A percentile compares a stretch with the other conserved stretches of the same genome.
phyloP scores from a whole-genome alignment of 2,329 filamentous ascomycete genomes.

The Drechmeria coniospora region DNA sequence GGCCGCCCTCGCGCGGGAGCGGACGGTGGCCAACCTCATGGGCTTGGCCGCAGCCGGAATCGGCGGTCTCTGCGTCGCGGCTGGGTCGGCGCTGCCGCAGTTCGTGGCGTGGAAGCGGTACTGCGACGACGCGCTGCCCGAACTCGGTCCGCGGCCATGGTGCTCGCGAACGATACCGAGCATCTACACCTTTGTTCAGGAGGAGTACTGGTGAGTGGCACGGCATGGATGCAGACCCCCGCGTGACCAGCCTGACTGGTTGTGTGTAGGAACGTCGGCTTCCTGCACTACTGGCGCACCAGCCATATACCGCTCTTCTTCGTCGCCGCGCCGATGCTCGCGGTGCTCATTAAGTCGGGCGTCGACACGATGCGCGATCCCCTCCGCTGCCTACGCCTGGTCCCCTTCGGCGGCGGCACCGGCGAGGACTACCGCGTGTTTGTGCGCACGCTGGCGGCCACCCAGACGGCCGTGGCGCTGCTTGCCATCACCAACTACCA shows the following conservation, averaged over 20 bases:
- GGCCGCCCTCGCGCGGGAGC: constrained; percentile 9
- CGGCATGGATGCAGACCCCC: neutral
- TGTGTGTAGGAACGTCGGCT: constrained; percentile 75
- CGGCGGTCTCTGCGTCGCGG: constrained; percentile 51
- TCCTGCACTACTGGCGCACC: constrained; percentile 79
- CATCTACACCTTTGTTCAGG: constrained; percentile 83
- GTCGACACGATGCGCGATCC: constrained; percentile 18
- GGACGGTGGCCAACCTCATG: constrained; percentile 24
- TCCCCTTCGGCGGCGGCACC: constrained; percentile 2
- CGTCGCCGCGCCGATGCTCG: constrained; percentile 64
- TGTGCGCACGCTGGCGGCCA: constrained; percentile 46
- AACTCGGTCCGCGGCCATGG: constrained; percentile 46
- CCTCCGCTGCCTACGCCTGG: constrained; percentile 2
- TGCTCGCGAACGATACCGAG: constrained; percentile 60
- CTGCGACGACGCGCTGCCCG: constrained; percentile 28
- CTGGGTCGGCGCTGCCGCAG: constrained; percentile 60
- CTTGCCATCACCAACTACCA: constrained; percentile 71
- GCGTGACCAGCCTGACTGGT: neutral
- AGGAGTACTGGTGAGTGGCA: constrained; percentile 64
- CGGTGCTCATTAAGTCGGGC: constrained; percentile 45
- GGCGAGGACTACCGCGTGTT: constrained; percentile 13
- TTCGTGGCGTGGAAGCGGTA: constrained; percentile 57
- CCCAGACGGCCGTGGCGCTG: constrained; percentile 56
- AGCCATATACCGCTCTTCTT: constrained; percentile 79
- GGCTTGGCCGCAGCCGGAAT: constrained; percentile 43